A percentile compares a stretch with the other conserved stretches of the same genome.
phyloP scores from a whole-genome alignment of 1,284 basidiomycete species.

The Ceratobasidium theobromae region DNA sequence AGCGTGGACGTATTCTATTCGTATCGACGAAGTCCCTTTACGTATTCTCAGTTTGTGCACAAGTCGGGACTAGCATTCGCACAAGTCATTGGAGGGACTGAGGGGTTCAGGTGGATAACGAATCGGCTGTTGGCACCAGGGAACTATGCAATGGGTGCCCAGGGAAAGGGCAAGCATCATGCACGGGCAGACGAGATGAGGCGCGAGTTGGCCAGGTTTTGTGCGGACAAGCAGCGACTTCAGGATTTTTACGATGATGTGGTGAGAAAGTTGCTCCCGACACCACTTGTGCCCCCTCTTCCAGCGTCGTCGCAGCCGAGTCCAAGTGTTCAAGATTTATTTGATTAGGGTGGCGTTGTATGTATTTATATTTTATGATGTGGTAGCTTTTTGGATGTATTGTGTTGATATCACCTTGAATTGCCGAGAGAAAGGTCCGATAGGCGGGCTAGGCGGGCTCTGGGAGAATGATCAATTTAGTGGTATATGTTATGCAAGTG shows the following conservation, averaged over 20 bases:
- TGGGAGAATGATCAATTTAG: background rate
- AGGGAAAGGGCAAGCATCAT: constrained; percentile 31
- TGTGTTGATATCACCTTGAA: too few relatives aligned
- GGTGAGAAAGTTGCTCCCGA: constrained; percentile 23
- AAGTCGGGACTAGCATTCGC: constrained; percentile 83
- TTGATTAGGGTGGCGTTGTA: constrained; percentile 3
- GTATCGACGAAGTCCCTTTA: constrained; percentile 73
- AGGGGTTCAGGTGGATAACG: constrained; percentile 84
- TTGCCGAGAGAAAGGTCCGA: constrained; percentile 15
- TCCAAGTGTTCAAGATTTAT: background rate
- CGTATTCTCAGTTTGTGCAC: constrained; percentile 87
- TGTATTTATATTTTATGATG: background rate
- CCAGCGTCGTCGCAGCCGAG: constrained; percentile 1
- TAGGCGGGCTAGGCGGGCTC: constrained; percentile 19
- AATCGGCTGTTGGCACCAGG: constrained; percentile 59
- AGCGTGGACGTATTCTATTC: constrained; percentile 85
- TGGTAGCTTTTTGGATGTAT: too few relatives aligned
- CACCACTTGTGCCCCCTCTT: background rate
- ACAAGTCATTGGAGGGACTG: constrained; percentile 74
- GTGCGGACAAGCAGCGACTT: constrained; percentile 31
- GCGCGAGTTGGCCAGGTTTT: constrained; percentile 33
- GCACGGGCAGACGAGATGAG: constrained; percentile 27
- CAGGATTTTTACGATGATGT: constrained; percentile 35
- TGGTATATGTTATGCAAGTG: background rate
- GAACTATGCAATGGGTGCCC: constrained; percentile 26